Evolutionary conservation across 257 asterid species (phyloP), one percentile per base, ranked within the genome.

Genomic region (Gynochthodes officinalis): DNA sequence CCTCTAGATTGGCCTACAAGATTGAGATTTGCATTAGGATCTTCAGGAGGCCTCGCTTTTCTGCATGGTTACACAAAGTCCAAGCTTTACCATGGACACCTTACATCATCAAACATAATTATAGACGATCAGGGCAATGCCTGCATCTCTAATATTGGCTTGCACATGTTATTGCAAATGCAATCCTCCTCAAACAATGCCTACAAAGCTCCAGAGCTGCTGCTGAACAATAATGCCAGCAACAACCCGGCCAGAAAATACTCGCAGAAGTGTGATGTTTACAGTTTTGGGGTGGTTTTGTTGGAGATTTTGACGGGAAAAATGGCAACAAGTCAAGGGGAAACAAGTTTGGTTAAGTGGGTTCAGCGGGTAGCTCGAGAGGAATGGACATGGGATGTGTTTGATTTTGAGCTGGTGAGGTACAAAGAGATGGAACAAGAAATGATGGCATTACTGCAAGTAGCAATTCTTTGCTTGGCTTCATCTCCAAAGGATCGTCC

Each of bases 1-100:
- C 87, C 87, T 16, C 42, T 83, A 33, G 87, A 83, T 64, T 83
- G 87, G 87, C 49, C 77, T 11, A 76, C 75, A 59, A 80, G 87
- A n/a, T 23, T 80, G 48, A 83, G 37, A 42, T 52, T 74, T 39
- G 84, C 87, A 28, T 69, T 71, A 77, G 87, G 77, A 66, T 73
- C 87, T 59, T 81, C 87, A 67, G 61, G 25, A 27, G 84, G 87
- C 14, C 76, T 83, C 57, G 76, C 79, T 32, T 80, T 62, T 40
- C 49, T 80, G 2, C 87, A 83, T 44, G 67, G 76, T 32, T 63
- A 72, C 71, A 67, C 73, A 55, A 80, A 80, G 71, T 61, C 82
- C 72, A 79, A 78, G 69, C 64, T 82, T 44, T 75, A 67, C 18
- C 85, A 78, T 69, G 85, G 85, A 14, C 79, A 78, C 4, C 72